Conservation (phyloP, 106 monocot genomes). For the Acanthochlamys bracteata region DNA sequence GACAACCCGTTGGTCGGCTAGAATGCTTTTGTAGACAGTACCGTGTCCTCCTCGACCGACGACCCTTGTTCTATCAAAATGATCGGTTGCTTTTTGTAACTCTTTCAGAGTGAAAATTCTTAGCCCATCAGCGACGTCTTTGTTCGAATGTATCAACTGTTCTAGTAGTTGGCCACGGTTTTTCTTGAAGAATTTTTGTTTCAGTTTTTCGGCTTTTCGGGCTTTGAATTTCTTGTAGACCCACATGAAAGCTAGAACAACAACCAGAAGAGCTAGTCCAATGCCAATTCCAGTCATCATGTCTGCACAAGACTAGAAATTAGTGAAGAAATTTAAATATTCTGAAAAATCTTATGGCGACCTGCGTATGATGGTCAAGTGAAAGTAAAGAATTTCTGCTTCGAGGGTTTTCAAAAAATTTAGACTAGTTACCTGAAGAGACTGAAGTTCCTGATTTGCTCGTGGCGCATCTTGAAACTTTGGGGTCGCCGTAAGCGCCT, state of each 20-base stretch:
- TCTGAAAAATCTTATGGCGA: too few relatives aligned
- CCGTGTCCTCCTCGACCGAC: constrained; percentile 42
- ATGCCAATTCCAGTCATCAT: too few relatives aligned
- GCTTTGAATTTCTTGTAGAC: constrained; percentile 14
- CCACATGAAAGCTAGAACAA: neutral
- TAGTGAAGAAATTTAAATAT: too few relatives aligned
- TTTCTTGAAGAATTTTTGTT: constrained; percentile 25
- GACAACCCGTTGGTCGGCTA: constrained; percentile 9
- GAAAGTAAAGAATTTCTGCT: too few relatives aligned
- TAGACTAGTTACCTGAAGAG: too few relatives aligned
- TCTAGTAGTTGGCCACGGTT: constrained; percentile 45
- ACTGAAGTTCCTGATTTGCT: too few relatives aligned
- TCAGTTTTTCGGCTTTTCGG: constrained; percentile 11
- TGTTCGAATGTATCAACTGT: constrained; percentile 17
- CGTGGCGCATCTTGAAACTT: too few relatives aligned
- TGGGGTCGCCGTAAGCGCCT: too few relatives aligned
- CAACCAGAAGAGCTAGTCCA: neutral
- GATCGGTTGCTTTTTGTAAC: constrained; percentile 31
- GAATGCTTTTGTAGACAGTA: constrained; percentile 38
- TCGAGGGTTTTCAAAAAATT: too few relatives aligned
- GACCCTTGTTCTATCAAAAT: constrained; percentile 15
- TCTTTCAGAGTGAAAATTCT: constrained; percentile 30
- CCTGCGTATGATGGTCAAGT: too few relatives aligned
- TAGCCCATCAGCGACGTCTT: neutral
- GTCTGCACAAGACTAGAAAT: too few relatives aligned